A percentile compares a stretch with the other conserved stretches of the same genome.
Conservation (phyloP, 345 rosid species). For the Arabis hirsuta region DNA sequence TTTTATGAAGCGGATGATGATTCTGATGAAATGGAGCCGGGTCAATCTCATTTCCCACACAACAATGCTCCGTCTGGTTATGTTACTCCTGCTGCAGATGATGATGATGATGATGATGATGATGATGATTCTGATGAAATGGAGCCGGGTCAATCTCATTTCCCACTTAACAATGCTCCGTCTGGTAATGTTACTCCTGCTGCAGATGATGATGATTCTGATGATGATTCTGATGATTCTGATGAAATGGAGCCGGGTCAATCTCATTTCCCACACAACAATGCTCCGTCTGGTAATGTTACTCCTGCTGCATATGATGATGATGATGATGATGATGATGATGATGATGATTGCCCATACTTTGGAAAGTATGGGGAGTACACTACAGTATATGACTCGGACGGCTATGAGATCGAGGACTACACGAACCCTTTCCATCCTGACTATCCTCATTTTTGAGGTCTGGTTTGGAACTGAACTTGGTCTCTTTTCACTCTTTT, state of each 20-base stretch:
- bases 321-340: not conserved
- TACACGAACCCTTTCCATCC: conserved; percentile 37
- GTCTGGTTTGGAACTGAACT: conserved; percentile 22
- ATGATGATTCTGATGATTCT: conserved; percentile 26
- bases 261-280: conserved; percentile 8
- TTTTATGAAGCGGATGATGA: conserved; percentile 20
- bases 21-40: not conserved
- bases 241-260: not conserved
- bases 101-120: not conserved
- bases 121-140: conserved; percentile 24
- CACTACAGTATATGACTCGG: conserved; percentile 15
- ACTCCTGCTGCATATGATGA: not conserved
- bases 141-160: conserved; percentile 5
- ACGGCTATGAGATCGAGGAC: conserved; percentile 38
- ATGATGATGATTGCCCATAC: conserved; percentile 17
- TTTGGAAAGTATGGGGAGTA: conserved; percentile 29
- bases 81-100: not conserved
- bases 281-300: not conserved
- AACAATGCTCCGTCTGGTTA: not conserved
- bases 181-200: not conserved
- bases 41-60: conserved; percentile 10
- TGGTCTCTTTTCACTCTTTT: not conserved
- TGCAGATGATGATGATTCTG: not conserved
- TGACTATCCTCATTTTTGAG: conserved; percentile 25
- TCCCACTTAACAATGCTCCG: not conserved